phyloP scores from a whole-genome alignment of 208 protist species.

The Sergeia podlipaevii region DNA sequence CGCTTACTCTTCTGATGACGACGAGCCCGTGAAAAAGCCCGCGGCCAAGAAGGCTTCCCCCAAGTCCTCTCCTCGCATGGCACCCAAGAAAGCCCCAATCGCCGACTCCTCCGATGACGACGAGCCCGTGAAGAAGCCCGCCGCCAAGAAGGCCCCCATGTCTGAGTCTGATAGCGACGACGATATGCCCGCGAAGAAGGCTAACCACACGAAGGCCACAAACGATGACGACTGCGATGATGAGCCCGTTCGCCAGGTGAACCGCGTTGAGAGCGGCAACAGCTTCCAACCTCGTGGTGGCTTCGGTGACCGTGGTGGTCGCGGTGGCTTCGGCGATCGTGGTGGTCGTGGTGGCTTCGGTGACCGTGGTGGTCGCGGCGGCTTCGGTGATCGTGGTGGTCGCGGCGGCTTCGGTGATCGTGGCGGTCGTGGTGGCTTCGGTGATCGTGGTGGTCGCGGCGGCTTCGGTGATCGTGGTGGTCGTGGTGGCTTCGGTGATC shows the following conservation, averaged over 20 bases:
- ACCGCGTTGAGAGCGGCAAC: conserved; percentile 34
- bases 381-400: conserved; percentile 20
- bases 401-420: conserved; percentile 13
- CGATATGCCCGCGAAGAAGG: conserved; percentile 26
- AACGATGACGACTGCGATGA: conserved; percentile 20
- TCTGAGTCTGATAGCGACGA: conserved; percentile 22
- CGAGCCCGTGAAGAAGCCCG: conserved; percentile 20
- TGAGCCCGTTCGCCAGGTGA: conserved; percentile 34
- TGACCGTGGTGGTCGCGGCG: conserved; percentile 23
- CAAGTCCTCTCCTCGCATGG: conserved; percentile 23
- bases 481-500: conserved; percentile 12
- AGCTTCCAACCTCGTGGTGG: conserved; percentile 33
- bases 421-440: conserved; percentile 14
- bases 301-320: conserved; percentile 16
- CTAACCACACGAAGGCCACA: conserved; percentile 7
- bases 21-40: conserved; percentile 60
- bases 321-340: conserved; percentile 1
- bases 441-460: conserved; percentile 17
- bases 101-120: conserved; percentile 10
- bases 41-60: conserved; percentile 22
- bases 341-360: conserved; percentile 6
- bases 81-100: conserved; percentile 12
- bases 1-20: conserved; percentile 43
- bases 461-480: conserved; percentile 14
- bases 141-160: conserved; percentile 3